Evolutionary conservation across 106 monocot species (phyloP), one percentile per base, ranked within the genome.

Genomic region (Agapanthus africanus): DNA sequence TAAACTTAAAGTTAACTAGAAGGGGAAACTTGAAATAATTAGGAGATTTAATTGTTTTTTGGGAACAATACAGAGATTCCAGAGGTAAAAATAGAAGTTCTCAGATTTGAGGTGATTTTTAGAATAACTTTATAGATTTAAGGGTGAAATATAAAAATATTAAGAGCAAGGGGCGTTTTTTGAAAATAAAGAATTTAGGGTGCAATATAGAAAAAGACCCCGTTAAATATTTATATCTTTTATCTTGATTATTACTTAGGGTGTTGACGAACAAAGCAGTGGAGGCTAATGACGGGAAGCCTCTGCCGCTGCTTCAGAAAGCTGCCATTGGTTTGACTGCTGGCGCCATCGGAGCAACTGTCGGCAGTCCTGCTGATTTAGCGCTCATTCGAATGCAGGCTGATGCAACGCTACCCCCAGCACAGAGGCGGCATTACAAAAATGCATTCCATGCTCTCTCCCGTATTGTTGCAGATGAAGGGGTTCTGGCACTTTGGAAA

Each of bases 301-400:
- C 86, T 25, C 62, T 90, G 19, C 90, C 85, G 30, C 78, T 90
- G 37, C 64, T 81, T 72, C 83, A 90, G 78, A 90, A 90, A 73
- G 90, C 90, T 77, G 52, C 66, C 37, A 83, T 83, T 69, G 86
- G 90, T 26, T 76, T 90, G 68, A 90, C 90, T 37, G 90, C 86
- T 77, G 90, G 90, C 56, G 90, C 90, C 57, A 90, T 86, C 47
- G 90, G 86, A 74, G 90, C 90, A 33, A 67, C 63, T 74, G 71
- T 90, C 71, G 90, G 90, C 21, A 90, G 78, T 76, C 90, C 90
- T 40, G 90, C 90, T 71, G 85, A 90, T 79, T 72, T 90, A 60
- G 86, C 90, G 31, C 86, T 90, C 59, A 90, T 90, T 40, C 78
- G 86, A 11, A 90, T 90, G 90, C 90, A 90, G 63, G 90, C 86